Conservation (phyloP, 2,329 filamentous ascomycete species). For the Aspergillus thermomutatus region DNA sequence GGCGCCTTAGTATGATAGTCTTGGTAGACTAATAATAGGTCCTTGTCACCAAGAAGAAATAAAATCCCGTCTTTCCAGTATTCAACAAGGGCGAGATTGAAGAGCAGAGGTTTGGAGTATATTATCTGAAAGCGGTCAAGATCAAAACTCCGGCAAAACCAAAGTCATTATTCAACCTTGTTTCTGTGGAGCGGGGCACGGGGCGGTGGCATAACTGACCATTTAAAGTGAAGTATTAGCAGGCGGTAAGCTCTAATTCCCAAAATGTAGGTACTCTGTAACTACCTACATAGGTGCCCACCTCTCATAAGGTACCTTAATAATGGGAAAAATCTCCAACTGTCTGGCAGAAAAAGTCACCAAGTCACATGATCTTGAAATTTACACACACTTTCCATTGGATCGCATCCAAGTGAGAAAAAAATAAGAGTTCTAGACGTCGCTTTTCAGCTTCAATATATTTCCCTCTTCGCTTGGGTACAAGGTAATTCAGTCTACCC, state of each 20-base stretch:
- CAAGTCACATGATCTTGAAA: slow-evolving; percentile 32
- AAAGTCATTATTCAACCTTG: not conserved
- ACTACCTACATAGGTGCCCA: no score
- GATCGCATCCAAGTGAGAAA: slow-evolving; percentile 6
- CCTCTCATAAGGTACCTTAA: no score
- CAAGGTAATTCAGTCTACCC: not conserved
- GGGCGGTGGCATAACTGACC: not conserved
- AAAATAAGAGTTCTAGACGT: not conserved
- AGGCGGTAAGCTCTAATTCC: slow-evolving; percentile 16
- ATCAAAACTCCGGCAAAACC: slow-evolving; percentile 9
- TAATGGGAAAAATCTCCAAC: slow-evolving; percentile 18
- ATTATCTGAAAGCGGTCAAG: slow-evolving; percentile 4
- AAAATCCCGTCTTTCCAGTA: not conserved
- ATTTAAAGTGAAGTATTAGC: not conserved
- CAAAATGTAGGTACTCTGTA: no score
- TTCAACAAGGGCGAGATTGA: not conserved
- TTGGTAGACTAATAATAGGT: not conserved
- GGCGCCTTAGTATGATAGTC: not conserved
- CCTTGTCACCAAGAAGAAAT: not conserved
- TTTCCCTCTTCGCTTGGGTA: not conserved
- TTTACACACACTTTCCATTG: slow-evolving; percentile 30
- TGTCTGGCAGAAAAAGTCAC: slow-evolving; percentile 30
- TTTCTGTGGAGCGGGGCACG: slow-evolving; percentile 6
- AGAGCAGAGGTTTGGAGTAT: not conserved
- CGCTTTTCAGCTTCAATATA: not conserved